Conservation (phyloP, 2,329 filamentous ascomycete species). For the Rhynchosporium agropyri region DNA sequence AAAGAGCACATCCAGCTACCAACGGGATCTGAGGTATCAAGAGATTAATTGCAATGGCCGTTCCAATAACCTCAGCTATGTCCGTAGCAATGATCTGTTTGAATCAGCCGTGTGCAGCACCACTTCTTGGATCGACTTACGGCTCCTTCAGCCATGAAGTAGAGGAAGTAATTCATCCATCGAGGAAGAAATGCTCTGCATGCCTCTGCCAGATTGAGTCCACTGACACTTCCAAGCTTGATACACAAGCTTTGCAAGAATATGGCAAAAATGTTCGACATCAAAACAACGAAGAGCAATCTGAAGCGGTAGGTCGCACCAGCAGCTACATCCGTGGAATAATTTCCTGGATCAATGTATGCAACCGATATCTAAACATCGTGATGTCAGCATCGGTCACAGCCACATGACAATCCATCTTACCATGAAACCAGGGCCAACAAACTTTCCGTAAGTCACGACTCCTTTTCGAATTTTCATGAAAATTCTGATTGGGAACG, state of each 20-base stretch:
- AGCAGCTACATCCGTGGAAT: slow-evolving; percentile 59
- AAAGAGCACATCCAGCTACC: slow-evolving; percentile 69
- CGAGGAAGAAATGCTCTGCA: slow-evolving; percentile 52
- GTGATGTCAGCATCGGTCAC: slow-evolving; percentile 13
- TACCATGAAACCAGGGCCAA: slow-evolving; percentile 52
- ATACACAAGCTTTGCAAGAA: slow-evolving; percentile 60
- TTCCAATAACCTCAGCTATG: slow-evolving; percentile 65
- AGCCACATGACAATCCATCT: neutral
- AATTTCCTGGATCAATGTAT: slow-evolving; percentile 53
- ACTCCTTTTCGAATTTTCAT: slow-evolving; percentile 29
- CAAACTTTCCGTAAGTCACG: slow-evolving; percentile 50
- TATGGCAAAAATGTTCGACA: slow-evolving; percentile 61
- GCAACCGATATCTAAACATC: slow-evolving; percentile 42
- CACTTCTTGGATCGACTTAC: slow-evolving; percentile 29
- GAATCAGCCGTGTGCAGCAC: slow-evolving; percentile 17
- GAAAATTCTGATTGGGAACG: slow-evolving; percentile 22
- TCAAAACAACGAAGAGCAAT: slow-evolving; percentile 58
- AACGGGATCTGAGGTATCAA: slow-evolving; percentile 65
- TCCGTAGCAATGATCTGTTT: slow-evolving; percentile 58
- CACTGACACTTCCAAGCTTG: slow-evolving; percentile 57
- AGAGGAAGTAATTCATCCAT: slow-evolving; percentile 57
- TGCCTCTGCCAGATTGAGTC: slow-evolving; percentile 55
- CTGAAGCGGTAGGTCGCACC: slow-evolving; percentile 56
- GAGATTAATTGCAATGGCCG: slow-evolving; percentile 69
- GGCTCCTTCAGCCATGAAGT: slow-evolving; percentile 56